These are phyloP conservation scores for Leccinum fallax DNA, from an alignment of 1,284 basidiomycete species.

Conservation along the genomic window DNA sequence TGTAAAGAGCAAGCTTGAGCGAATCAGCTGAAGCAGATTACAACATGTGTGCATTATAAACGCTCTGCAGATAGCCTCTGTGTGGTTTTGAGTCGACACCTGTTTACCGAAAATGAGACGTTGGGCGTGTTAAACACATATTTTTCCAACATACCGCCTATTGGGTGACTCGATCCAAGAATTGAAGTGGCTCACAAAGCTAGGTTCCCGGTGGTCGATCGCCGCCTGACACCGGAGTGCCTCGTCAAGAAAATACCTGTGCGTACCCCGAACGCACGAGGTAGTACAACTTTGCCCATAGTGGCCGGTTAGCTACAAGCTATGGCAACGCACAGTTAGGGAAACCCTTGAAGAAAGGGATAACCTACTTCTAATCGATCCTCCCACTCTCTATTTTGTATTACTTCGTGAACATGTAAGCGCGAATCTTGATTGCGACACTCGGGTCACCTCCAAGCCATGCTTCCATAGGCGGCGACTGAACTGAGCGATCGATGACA, in stretches of 20 bases:
- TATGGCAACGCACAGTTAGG: constrained; percentile 32
- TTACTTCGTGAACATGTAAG: constrained; percentile 80
- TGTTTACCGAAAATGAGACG: constrained; percentile 30
- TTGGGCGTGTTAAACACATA: constrained; percentile 2
- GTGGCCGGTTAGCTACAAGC: constrained; percentile 81
- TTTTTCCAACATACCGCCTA: constrained; percentile 53
- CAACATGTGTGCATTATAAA: constrained; percentile 93
- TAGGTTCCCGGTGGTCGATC: constrained; percentile 81
- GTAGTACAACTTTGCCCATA: constrained; percentile 84
- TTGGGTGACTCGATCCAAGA: constrained; percentile 84
- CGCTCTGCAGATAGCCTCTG: constrained; percentile 82
- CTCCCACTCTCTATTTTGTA: constrained; percentile 80
- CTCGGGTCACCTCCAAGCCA: constrained; percentile 69
- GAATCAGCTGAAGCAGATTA: constrained; percentile 87
- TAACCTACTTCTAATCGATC: constrained; percentile 76
- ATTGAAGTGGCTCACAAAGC: constrained; percentile 85
- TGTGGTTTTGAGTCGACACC: constrained; percentile 69
- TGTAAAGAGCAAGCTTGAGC: constrained; percentile 95
- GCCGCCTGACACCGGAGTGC: constrained; percentile 72
- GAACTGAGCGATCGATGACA: no score
- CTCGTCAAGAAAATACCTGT: constrained; percentile 77
- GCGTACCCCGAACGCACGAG: constrained; percentile 86
- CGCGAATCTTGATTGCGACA: constrained; percentile 24
- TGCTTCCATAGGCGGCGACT: no score
- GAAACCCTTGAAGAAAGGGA: not conserved